Evolutionary conservation across 2,329 filamentous ascomycete species (phyloP), one percentile per base, ranked within the genome.

Genomic region (Pseudogymnoascus sp.): DNA sequence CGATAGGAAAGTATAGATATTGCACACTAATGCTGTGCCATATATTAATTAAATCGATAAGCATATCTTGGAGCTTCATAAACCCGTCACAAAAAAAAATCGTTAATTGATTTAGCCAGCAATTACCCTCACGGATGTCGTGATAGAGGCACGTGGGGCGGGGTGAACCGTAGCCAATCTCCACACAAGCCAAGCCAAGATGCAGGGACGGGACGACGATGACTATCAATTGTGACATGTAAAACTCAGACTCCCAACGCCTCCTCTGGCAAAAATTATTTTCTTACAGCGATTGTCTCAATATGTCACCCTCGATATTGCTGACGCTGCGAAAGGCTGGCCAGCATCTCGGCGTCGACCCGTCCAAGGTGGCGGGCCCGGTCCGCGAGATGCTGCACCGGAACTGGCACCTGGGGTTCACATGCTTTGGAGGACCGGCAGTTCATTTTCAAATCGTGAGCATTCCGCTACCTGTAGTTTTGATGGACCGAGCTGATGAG

Each of bases 381-480:
- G 26, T 56, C 2, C 50, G 50, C 10, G 50, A 56, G n/a, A 56
- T 56, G 50, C n/a, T 56, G 9, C 10, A 7, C n/a, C 26, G 29
- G 31, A 77, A 77, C 37, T 88, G 84, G 83, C 77, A 88, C 72
- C 73, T 89, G 4, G 86, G 87, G 0, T 82, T 88, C 67, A 88
- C 84, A 0, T 75, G 83, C 0, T 89, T 89, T 71, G 87, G 86
- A 1, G 87, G 87, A 0, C 87, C 87, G 2, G 82, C 86, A 0
- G 86, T 89, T 7, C 87, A 90, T 73, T 90, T 90, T 69, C 82
- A 86, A 68, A 89, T 89, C 64, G 77, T 80, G 64, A 67, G 50
- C 3, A 15, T 2, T 15, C 9, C 17, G 17, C 2, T 19, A 26
- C 26, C 11, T 26, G 13, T 26, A 9, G 33, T 56, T 33, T 3